These are phyloP conservation scores for Blastocladiella britannica DNA, from an alignment of 192 early-diverging fungal species.

Conservation along the genomic window DNA sequence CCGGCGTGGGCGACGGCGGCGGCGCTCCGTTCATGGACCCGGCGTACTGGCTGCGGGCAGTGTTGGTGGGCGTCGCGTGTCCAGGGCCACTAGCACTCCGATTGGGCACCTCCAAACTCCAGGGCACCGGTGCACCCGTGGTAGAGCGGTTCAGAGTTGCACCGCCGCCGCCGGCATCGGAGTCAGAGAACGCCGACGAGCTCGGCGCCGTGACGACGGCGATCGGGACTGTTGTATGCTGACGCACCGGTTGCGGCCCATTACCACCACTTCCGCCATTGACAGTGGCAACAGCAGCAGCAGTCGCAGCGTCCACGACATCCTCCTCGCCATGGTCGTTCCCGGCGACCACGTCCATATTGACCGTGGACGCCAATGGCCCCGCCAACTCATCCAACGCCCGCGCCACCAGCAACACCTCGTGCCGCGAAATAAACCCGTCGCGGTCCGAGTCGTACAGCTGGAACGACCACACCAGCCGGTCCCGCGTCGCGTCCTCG, in stretches of 20 bases:
- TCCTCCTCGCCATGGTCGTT: neutral
- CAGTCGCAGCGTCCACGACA: neutral
- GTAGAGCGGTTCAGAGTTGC: too few relatives aligned
- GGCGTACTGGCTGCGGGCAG: neutral
- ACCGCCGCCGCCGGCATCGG: neutral
- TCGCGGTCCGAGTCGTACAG: conserved; percentile 85
- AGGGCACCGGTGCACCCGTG: too few relatives aligned
- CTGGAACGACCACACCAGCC: conserved; percentile 41
- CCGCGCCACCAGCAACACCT: conserved; percentile 27
- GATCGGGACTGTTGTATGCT: too few relatives aligned
- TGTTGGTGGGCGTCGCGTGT: neutral
- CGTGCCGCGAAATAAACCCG: conserved; percentile 61
- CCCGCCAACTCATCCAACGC: neutral
- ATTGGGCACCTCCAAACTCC: too few relatives aligned
- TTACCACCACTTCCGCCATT: too few relatives aligned
- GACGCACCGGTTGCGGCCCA: too few relatives aligned
- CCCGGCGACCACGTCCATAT: neutral
- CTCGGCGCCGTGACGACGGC: too few relatives aligned
- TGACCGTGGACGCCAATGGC: neutral
- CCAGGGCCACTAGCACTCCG: neutral
- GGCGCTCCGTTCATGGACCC: neutral
- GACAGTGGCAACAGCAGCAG: neutral
- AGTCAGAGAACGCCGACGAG: neutral
- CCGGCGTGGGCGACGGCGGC: neutral
- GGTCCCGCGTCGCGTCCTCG: conserved; percentile 33